A percentile compares a stretch with the other conserved stretches of the same genome.
Conservation (phyloP, 2,329 filamentous ascomycete genomes). For the Elsinoe australis region DNA sequence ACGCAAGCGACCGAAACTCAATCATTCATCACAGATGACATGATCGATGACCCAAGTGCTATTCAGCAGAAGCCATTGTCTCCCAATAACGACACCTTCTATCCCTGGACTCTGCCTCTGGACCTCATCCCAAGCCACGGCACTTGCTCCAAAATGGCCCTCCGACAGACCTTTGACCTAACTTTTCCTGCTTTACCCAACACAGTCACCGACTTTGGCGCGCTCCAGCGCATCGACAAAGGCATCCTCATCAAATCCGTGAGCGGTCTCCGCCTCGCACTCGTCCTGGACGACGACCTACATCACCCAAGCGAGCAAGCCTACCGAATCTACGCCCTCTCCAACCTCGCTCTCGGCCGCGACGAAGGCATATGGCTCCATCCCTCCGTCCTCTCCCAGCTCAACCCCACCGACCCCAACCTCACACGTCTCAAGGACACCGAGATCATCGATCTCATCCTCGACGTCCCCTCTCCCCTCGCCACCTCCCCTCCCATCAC, state of each 20-base stretch:
- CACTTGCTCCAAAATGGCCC: conserved; percentile 63
- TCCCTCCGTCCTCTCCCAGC: conserved; percentile 58
- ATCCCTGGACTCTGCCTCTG: conserved; percentile 83
- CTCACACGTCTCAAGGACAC: conserved; percentile 72
- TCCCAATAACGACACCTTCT: conserved; percentile 72
- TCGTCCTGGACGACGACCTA: conserved; percentile 56
- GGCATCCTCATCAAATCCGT: conserved; percentile 55
- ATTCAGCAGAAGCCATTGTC: conserved; percentile 49
- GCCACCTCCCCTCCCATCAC: not conserved
- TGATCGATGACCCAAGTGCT: conserved; percentile 43
- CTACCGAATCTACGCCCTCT: conserved; percentile 73
- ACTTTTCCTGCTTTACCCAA: conserved; percentile 54
- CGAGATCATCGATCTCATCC: conserved; percentile 63
- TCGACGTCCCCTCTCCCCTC: conserved; percentile 42
- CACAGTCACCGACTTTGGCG: conserved; percentile 36
- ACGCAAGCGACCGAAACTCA: conserved; percentile 50
- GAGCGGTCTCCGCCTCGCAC: conserved; percentile 54
- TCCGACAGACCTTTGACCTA: conserved; percentile 63
- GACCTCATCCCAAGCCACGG: conserved; percentile 68
- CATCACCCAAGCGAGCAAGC: conserved; percentile 33
- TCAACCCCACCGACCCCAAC: conserved; percentile 71
- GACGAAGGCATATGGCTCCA: conserved; percentile 82
- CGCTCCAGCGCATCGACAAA: conserved; percentile 50
- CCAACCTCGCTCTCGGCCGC: conserved; percentile 70
- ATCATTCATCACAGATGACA: conserved; percentile 11